These are phyloP conservation scores for Tolypocladium cylindrosporum DNA, from an alignment of 2,329 filamentous ascomycete species.

Conservation along the genomic window DNA sequence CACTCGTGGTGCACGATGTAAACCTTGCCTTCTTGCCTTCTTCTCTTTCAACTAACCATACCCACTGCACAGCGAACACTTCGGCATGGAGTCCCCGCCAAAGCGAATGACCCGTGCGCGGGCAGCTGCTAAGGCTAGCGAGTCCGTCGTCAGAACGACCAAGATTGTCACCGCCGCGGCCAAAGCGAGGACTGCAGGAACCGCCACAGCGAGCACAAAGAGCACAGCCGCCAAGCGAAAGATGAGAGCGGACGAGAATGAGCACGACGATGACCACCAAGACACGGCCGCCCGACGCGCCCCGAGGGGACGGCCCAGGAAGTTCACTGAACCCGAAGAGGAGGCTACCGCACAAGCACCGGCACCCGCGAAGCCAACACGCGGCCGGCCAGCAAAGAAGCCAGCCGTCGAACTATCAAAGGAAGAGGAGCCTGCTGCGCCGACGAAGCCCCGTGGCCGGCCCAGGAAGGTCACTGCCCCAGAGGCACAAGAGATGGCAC, in stretches of 20 bases:
- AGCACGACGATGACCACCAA: constrained; percentile 27
- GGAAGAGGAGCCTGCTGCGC: constrained; percentile 14
- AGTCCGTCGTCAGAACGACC: constrained; percentile 28
- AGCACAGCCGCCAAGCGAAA: constrained; percentile 35
- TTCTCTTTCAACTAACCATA: constrained; percentile 4
- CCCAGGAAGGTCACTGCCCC: constrained; percentile 26
- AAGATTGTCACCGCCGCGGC: constrained; percentile 39
- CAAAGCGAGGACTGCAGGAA: constrained; percentile 31
- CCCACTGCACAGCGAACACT: background rate
- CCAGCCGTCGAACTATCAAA: constrained; percentile 12
- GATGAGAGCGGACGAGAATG: constrained; percentile 42
- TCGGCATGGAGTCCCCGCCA: constrained; percentile 43
- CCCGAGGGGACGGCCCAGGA: constrained; percentile 33
- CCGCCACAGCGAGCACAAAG: constrained; percentile 20
- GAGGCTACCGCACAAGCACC: constrained; percentile 6
- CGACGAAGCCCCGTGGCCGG: constrained; percentile 29
- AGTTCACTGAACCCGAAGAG: constrained; percentile 19
- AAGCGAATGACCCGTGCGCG: constrained; percentile 48
- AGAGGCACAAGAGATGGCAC: constrained; percentile 10
- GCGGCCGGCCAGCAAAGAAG: constrained; percentile 17
- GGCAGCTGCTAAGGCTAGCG: constrained; percentile 30
- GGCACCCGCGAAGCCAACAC: constrained; percentile 16
- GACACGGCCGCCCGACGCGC: constrained; percentile 24
- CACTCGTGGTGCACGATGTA: constrained; percentile 10
- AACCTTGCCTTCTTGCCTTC: constrained; percentile 7